Conservation (phyloP, 139 green algal species). For the Diplosphaera chodatii region DNA sequence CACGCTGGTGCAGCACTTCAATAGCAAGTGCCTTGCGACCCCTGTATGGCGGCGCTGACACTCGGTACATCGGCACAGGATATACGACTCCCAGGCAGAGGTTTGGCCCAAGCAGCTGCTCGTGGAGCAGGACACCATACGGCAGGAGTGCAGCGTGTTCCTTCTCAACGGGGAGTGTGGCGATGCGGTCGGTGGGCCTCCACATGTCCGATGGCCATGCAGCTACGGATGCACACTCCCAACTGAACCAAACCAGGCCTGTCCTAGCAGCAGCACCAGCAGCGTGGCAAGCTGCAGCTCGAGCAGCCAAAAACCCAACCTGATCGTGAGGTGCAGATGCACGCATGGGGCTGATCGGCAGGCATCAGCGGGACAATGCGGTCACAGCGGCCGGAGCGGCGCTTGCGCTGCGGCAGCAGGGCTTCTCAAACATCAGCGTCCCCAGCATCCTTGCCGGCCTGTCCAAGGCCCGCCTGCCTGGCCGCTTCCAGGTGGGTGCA, state of each 20-base stretch:
- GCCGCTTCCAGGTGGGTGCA: slow-evolving; percentile 60
- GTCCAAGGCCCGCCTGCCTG: slow-evolving; percentile 37
- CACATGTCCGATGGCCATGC: too few relatives aligned
- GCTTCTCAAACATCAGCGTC: slow-evolving; percentile 4
- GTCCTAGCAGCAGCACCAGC: too few relatives aligned
- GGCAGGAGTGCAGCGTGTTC: neutral
- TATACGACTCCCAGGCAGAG: neutral
- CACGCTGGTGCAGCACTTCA: too few relatives aligned
- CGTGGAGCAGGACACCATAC: neutral
- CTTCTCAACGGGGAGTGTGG: neutral
- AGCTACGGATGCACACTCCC: too few relatives aligned
- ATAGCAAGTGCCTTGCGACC: too few relatives aligned
- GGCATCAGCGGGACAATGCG: slow-evolving; percentile 64
- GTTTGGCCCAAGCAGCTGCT: slow-evolving; percentile 1
- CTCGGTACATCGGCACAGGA: neutral
- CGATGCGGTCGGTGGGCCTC: neutral
- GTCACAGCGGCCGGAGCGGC: slow-evolving; percentile 49
- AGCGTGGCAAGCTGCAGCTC: too few relatives aligned
- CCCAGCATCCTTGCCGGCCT: slow-evolving; percentile 29
- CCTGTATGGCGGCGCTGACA: too few relatives aligned
- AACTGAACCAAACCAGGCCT: too few relatives aligned
- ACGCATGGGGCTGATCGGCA: slow-evolving; percentile 45
- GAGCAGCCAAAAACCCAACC: too few relatives aligned
- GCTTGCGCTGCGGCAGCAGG: slow-evolving; percentile 23
- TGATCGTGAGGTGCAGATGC: slow-evolving; percentile 17